phyloP scores from a whole-genome alignment of 805 yeast genomes.

The Blastobotrys terrestris region DNA sequence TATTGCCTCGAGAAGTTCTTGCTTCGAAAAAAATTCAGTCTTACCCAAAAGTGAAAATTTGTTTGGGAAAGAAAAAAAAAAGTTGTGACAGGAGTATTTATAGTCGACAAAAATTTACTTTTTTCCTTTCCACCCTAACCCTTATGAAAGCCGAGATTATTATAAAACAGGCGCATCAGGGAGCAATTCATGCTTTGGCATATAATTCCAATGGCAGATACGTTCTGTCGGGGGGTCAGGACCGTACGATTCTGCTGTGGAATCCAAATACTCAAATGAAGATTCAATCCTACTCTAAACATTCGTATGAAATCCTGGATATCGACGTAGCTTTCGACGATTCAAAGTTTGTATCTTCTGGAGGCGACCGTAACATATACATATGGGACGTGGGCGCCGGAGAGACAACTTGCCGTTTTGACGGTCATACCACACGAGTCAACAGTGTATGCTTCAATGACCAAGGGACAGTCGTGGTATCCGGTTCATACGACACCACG shows the following conservation, averaged over 20 bases:
- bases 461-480: conserved; percentile 25
- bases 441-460: conserved; percentile 24
- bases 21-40: neutral
- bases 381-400: conserved; percentile 30
- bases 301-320: conserved; percentile 29
- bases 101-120: neutral
- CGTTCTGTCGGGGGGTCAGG: conserved; percentile 29
- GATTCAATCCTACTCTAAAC: conserved; percentile 21
- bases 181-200: conserved; percentile 24
- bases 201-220: conserved; percentile 25
- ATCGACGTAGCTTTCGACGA: conserved; percentile 23
- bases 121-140: neutral
- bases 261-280: conserved; percentile 20
- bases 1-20: neutral
- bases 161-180: conserved; percentile 14
- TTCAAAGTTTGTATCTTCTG: conserved; percentile 28
- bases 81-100: neutral
- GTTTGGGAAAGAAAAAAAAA: neutral
- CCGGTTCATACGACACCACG: conserved; percentile 29
- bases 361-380: conserved; percentile 28
- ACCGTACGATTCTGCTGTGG: conserved; percentile 24
- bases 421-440: conserved; percentile 26
- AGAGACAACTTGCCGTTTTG: conserved; percentile 18
- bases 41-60: conserved; percentile 1
- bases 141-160: neutral